Evolutionary conservation across 2,329 filamentous ascomycete species (phyloP), one percentile per base, ranked within the genome.

Genomic region (Xylaria sp.): DNA sequence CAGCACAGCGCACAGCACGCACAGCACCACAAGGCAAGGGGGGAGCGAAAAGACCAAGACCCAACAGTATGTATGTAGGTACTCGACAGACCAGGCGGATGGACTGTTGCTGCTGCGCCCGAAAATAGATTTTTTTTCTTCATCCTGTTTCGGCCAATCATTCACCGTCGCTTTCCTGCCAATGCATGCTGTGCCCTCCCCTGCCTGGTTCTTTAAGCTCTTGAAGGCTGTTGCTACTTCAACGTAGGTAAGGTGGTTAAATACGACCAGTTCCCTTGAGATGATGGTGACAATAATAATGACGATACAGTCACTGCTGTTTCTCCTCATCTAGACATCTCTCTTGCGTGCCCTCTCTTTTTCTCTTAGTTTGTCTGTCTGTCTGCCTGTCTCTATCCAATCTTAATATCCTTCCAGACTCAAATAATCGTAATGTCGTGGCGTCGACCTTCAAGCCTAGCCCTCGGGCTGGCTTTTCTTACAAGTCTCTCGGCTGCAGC

Each of bases 391-490:
- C 34, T 36, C 34, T 36, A 36, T 50, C 19, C n/a, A 50, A 11
- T 11, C 47, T n/a, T 32, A 32, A 32, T 55, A 42, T 61, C 34
- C 6, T 5, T 53, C 34, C 34, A 14, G n/a, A 32, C 50, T 58
- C 57, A 42, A 48, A 54, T 50, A 69, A 70, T 69, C 53, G 65
- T 69, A 69, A 72, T 74, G 71, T 73, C 68, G 61, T 71, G 60
- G 65, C 69, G 69, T 47, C 71, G 62, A 50, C 65, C 68, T 54
- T 74, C 71, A 53, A 72, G 69, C 51, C 71, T 74, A 19, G 74
- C 73, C 24, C 64, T 76, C 24, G 72, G 69, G 60, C 76, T 76
- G 65, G 73, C 69, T 53, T 75, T 70, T 67, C 73, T 69, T n/a
- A 32, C 71, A 45, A 64, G 69, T 58, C 68, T 76, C 36, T 72